A percentile compares a stretch with the other conserved stretches of the same genome.
These are phyloP conservation scores for Fusarium ambrosium DNA, from an alignment of 2,329 filamentous ascomycete species.

Conservation along the genomic window DNA sequence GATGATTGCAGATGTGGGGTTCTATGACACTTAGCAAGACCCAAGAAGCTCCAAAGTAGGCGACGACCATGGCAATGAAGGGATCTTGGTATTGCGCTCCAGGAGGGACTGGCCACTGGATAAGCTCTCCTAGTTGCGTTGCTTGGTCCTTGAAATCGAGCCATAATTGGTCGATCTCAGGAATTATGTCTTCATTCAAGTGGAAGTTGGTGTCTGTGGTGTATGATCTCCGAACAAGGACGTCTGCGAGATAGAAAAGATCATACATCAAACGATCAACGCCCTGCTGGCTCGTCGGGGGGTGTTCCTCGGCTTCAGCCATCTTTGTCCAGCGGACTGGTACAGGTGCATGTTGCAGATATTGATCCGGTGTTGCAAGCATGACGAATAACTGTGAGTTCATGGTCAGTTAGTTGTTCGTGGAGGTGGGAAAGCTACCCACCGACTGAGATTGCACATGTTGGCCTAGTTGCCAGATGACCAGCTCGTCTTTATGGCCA, in stretches of 20 bases:
- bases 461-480: not conserved
- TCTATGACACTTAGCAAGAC: not conserved
- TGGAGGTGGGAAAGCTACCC: not conserved
- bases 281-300: not conserved
- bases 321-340: not conserved
- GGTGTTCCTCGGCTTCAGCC: not conserved
- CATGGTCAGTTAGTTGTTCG: accelerated
- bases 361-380: not conserved
- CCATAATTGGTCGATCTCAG: not conserved
- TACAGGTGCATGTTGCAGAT: not conserved
- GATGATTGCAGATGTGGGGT: too few species aligned
- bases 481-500: not conserved
- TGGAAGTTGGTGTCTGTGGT: accelerated
- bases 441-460: not conserved
- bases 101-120: not conserved
- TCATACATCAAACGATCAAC: not conserved
- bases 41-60: not conserved
- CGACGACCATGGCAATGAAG: not conserved
- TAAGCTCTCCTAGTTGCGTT: not conserved
- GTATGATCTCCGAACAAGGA: not conserved
- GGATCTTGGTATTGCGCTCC: not conserved
- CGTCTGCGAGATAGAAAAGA: not conserved
- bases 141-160: not conserved
- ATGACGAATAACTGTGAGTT: not conserved
- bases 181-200: not conserved